phyloP scores from a whole-genome alignment of 2,329 filamentous ascomycete genomes.

The Cytospora paraplurivora region DNA sequence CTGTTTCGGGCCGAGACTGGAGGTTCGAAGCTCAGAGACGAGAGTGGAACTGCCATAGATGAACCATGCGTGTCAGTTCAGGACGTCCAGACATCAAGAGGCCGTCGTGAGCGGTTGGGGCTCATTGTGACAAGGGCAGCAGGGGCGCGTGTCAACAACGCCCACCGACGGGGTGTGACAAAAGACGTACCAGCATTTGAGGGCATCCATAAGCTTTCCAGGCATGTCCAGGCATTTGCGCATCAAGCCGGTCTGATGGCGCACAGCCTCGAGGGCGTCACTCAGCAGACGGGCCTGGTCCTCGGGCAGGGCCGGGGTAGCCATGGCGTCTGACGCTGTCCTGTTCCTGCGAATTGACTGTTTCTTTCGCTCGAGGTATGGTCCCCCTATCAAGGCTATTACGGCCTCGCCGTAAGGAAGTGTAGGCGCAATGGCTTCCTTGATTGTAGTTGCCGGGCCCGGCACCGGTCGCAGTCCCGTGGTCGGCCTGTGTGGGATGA shows the following conservation, averaged over 20 bases:
- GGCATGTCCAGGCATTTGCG: slow-evolving; percentile 96
- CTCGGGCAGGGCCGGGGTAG: slow-evolving; percentile 66
- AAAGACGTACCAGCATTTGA: slow-evolving; percentile 90
- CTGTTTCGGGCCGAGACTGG: slow-evolving; percentile 96
- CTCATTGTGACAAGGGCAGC: neutral
- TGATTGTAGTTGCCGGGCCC: neutral
- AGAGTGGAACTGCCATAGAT: slow-evolving; percentile 75
- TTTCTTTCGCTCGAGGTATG: slow-evolving; percentile 21
- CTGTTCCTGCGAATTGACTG: slow-evolving; percentile 18
- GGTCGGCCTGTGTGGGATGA: neutral
- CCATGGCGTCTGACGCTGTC: slow-evolving; percentile 35
- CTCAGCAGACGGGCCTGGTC: slow-evolving; percentile 92
- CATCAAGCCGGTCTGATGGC: slow-evolving; percentile 96
- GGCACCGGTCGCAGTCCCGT: slow-evolving; percentile 12
- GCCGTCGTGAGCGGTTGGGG: neutral
- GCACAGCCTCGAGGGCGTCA: slow-evolving; percentile 93
- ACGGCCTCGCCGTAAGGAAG: slow-evolving; percentile 22
- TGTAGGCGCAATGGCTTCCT: slow-evolving; percentile 22
- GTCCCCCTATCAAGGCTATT: slow-evolving; percentile 23
- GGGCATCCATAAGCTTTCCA: slow-evolving; percentile 98
- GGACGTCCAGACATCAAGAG: neutral
- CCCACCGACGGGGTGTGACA: slow-evolving; percentile 3
- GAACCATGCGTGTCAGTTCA: neutral
- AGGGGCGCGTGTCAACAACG: slow-evolving; percentile 17
- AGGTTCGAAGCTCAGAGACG: slow-evolving; percentile 96